Percentiles rank a stretch among this genome's conserved stretches.
These are phyloP conservation scores for Acacia melanoxylon DNA, from an alignment of 306 rosid genomes.

Conservation along the genomic window DNA sequence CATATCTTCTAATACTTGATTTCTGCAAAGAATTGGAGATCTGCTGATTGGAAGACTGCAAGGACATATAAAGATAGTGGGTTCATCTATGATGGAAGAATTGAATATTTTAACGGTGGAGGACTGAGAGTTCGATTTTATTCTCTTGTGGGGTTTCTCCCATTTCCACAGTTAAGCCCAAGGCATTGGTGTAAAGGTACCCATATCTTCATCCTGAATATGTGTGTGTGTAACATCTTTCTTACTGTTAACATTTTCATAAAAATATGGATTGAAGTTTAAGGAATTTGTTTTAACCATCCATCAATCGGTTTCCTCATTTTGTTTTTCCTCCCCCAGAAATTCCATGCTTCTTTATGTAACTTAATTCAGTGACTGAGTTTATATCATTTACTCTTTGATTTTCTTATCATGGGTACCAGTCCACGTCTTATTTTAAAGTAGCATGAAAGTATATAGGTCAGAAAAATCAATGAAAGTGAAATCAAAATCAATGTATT, in stretches of 20 bases:
- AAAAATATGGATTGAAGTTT: neutral
- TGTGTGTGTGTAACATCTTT: neutral
- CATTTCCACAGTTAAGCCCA: slow-evolving; percentile 80
- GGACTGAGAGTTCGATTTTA: slow-evolving; percentile 71
- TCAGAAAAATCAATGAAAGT: neutral
- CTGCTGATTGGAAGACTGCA: slow-evolving; percentile 91
- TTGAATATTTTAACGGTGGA: slow-evolving; percentile 76
- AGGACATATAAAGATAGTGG: slow-evolving; percentile 58
- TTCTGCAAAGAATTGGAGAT: slow-evolving; percentile 88
- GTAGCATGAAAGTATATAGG: neutral
- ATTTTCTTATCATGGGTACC: neutral
- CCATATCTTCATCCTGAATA: neutral
- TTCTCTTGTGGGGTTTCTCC: slow-evolving; percentile 82
- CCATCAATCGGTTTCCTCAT: neutral
- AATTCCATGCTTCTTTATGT: neutral
- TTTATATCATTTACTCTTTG: neutral
- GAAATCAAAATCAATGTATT: neutral
- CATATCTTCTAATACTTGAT: slow-evolving; percentile 53
- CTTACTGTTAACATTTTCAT: neutral
- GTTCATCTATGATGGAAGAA: slow-evolving; percentile 62
- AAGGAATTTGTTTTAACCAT: neutral
- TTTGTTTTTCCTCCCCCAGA: neutral
- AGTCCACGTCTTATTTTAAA: neutral
- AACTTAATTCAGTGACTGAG: neutral
- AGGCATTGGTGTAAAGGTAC: slow-evolving; percentile 75